Base-by-base conservation (phyloP, 192 early-diverging fungal species). In the Umbelopsis sp. region DNA sequence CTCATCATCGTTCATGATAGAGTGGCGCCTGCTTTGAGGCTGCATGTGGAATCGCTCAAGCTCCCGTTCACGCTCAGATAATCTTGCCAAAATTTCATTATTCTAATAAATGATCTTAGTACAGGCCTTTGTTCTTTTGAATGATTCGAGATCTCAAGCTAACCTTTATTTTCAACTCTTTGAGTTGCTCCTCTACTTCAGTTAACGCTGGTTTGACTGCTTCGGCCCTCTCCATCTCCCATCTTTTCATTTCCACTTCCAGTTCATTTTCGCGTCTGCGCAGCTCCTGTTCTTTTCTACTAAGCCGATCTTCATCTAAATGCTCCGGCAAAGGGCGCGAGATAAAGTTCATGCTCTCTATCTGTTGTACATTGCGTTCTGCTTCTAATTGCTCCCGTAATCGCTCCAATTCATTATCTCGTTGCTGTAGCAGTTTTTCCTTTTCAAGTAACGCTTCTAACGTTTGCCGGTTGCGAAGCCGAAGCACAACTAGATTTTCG, bases 91-190 rank as follows among this genome's bases (percentile, higher is more conserved):
- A 12, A 74, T 70, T 25, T 74, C 78, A 25, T 72, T 47, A 48
- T 79, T 79, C 78, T 79, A 48, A 64, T 41, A 49, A 25, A 50
- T 1, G 11, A 2, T 41, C 4, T 67, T 35, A 49, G 22, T 44
- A 16, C 11, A n/a, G 8, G 23, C 27, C 3, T 25, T 69, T 51
- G 5, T 48, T 49, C 15, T 49, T 30, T 69, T 51, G 6, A 20
- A 2, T 9, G 8, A 1, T 69, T 49, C 7, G 58, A 41, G 37
- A 1, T 12, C 20, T 46, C 6, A 0, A 53, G n/a, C 37, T 27
- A 69, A 78, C 73, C 68, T 78, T 50, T 16, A 27, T 46, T 46
- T 71, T 79, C n/a, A 79, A 49, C 49, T 70, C 30, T 41, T 69
- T 70, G 20, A 79, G 49, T 61, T 79, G 73, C 4, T 33, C 47